These are phyloP conservation scores for Colletotrichum graminicola DNA, from an alignment of 2,329 filamentous ascomycete genomes.

Conservation along the genomic window DNA sequence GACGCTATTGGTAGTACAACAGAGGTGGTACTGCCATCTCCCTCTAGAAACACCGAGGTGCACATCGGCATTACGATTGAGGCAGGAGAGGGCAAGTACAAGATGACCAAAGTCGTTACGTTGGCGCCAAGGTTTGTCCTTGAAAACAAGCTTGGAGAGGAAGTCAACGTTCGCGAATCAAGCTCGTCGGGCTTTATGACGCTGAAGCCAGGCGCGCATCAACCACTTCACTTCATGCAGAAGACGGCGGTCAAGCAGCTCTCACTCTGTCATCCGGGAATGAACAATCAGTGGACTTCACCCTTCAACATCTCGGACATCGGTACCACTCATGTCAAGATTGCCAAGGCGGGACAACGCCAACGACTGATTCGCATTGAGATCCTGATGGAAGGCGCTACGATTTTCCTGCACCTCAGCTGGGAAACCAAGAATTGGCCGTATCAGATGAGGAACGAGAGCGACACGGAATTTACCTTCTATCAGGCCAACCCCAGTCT, in stretches of 20 bases:
- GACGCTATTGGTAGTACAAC: conserved; percentile 95
- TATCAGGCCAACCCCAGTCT: conserved; percentile 94
- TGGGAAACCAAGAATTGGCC: conserved; percentile 97
- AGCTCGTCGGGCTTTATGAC: conserved; percentile 89
- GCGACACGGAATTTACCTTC: conserved; percentile 95
- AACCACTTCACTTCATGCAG: conserved; percentile 91
- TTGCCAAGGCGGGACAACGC: conserved; percentile 89
- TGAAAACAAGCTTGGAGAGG: conserved; percentile 91
- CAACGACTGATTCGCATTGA: conserved; percentile 91
- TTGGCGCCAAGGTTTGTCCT: conserved; percentile 92
- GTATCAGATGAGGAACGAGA: conserved; percentile 98
- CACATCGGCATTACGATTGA: conserved; percentile 91
- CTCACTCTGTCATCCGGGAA: conserved; percentile 90
- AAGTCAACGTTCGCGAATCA: conserved; percentile 90
- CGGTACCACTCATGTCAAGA: conserved; percentile 91
- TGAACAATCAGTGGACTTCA: conserved; percentile 97
- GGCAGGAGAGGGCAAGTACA: conserved; percentile 96
- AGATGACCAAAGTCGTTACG: conserved; percentile 94
- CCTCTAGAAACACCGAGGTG: conserved; percentile 80
- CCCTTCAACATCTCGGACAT: conserved; percentile 98
- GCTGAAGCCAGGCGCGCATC: conserved; percentile 80
- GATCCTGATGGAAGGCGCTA: conserved; percentile 91
- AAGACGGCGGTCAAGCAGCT: conserved; percentile 87
- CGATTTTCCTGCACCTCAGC: conserved; percentile 91
- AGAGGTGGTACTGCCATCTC: conserved; percentile 85